Base-by-base conservation (phyloP, 345 rosid genomes). In the Arabidopsis suecica region DNA sequence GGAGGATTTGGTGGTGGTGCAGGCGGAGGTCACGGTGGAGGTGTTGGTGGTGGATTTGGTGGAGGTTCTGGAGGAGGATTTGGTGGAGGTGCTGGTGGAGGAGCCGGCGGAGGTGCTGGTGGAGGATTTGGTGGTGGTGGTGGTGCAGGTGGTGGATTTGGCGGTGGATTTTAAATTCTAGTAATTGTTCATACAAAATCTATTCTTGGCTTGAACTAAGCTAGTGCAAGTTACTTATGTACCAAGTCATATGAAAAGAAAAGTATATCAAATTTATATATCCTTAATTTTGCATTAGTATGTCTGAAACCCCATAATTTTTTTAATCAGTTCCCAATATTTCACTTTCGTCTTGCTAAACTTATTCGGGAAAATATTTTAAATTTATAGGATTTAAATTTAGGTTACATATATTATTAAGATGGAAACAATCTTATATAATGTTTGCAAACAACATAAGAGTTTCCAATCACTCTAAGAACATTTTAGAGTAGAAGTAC, bases 51-150 rank as follows among this genome's bases (percentile, higher is more conserved):
- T 16, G 78, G 59, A n/a, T 36, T 36, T 1, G 83, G 81, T 9
- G 74, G 59, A 13, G 83, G 77, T 3, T 5, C 45, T 2, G 78
- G 71, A 0, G 78, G 78, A 34, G 80, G 80, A 25, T 41, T 62
- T 9, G 65, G 60, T 3, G 80, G 80, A 22, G 75, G 75, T 33
- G 72, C 77, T 9, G 65, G 60, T 3, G 80, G 80, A 22, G 75
- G 75, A 41, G 72, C 77, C 2, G 78, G 78, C 0, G 73, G 73
- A 16, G 79, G 79, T 3, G 73, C 55, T 28, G 79, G 79, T 20
- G 79, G 74, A 41, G 75, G 75, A 53, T 69, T 69, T 6, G 75
- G 79, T 0, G 79, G 79, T 10, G 80, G 72, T 3, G 73, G 69
- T 20, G 80, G 69, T 61, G 61, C 42, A 1, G 76, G 76, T 2